These are phyloP conservation scores for Lachancea cidri DNA, from an alignment of 805 yeast species.

Conservation along the genomic window DNA sequence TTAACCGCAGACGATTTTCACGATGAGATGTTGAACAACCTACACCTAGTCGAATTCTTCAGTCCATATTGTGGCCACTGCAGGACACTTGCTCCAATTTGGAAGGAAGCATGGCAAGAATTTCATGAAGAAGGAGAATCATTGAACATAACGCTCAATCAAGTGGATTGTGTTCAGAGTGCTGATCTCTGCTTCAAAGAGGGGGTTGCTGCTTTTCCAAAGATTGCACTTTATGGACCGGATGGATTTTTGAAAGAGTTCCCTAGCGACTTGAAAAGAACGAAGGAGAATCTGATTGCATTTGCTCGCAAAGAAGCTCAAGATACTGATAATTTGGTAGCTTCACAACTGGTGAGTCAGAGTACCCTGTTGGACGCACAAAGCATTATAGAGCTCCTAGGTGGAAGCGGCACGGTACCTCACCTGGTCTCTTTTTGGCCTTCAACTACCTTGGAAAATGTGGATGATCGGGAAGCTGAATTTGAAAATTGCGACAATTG, in stretches of 20 bases:
- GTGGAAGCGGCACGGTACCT: slow-evolving; percentile 48
- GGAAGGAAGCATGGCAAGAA: slow-evolving; percentile 61
- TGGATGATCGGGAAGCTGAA: slow-evolving; percentile 27
- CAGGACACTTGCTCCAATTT: slow-evolving; percentile 67
- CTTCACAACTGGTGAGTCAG: slow-evolving; percentile 37
- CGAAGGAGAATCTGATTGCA: slow-evolving; percentile 43
- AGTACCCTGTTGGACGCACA: slow-evolving; percentile 38
- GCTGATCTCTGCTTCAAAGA: slow-evolving; percentile 81
- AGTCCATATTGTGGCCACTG: slow-evolving; percentile 92
- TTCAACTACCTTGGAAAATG: slow-evolving; percentile 36
- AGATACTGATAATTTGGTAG: slow-evolving; percentile 38
- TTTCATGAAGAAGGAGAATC: slow-evolving; percentile 42
- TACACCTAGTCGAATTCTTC: slow-evolving; percentile 79
- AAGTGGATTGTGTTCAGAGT: slow-evolving; percentile 79
- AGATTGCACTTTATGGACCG: slow-evolving; percentile 64
- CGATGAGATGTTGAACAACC: slow-evolving; percentile 41
- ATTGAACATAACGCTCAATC: slow-evolving; percentile 50
- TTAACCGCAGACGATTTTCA: slow-evolving; percentile 50
- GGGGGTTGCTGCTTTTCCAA: slow-evolving; percentile 62
- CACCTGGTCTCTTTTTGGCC: slow-evolving; percentile 66
- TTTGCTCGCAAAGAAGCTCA: slow-evolving; percentile 52
- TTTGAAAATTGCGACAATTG: slow-evolving; percentile 47
- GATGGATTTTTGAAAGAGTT: slow-evolving; percentile 42
- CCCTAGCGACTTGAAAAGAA: slow-evolving; percentile 44
- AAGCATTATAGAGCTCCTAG: slow-evolving; percentile 43